Percentiles rank a stretch among this genome's conserved stretches.
These are phyloP conservation scores for Pestalotiopsis sp. DNA, from an alignment of 2,329 filamentous ascomycete species.

Conservation along the genomic window DNA sequence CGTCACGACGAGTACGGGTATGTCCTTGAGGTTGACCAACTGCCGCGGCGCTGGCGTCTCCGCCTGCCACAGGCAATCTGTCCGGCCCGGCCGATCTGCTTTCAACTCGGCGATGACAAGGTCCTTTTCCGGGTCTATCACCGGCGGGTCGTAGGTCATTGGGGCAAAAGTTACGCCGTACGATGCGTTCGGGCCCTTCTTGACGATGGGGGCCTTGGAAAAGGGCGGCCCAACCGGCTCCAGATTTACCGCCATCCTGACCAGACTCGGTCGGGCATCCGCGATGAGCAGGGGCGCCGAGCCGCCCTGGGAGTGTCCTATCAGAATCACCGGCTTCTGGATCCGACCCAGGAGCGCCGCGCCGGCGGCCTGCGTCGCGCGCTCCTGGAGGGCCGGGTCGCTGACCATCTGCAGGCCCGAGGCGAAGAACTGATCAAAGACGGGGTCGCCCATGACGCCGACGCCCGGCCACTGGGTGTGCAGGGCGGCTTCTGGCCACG, in stretches of 20 bases:
- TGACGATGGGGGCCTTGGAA: conserved; percentile 38
- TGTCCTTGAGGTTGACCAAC: conserved; percentile 36
- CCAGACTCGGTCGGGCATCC: conserved; percentile 42
- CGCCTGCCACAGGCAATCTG: conserved; percentile 38
- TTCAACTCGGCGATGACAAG: conserved; percentile 32
- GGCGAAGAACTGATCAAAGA: conserved; percentile 45
- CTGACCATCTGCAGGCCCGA: conserved; percentile 39
- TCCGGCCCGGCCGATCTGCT: conserved; percentile 22
- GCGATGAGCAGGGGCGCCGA: conserved; percentile 42
- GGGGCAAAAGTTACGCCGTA: conserved; percentile 54
- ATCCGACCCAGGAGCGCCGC: conserved; percentile 45
- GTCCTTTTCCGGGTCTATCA: conserved; percentile 36
- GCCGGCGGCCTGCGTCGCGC: conserved; percentile 39
- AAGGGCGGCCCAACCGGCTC: conserved; percentile 53
- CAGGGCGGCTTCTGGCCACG: conserved; percentile 40
- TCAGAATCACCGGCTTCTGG: conserved; percentile 39
- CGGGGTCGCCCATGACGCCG: conserved; percentile 38
- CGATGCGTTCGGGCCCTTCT: conserved; percentile 32
- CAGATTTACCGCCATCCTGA: conserved; percentile 43
- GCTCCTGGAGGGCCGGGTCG: conserved; percentile 37
- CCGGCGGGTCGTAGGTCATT: conserved; percentile 47
- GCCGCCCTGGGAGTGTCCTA: conserved; percentile 51
- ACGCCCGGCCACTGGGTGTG: conserved; percentile 48
- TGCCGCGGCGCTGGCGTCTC: conserved; percentile 34
- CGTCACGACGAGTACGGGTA: conserved; percentile 42